Conservation (phyloP, 305 asterid genomes). For the Solanum aculeatissimum region DNA sequence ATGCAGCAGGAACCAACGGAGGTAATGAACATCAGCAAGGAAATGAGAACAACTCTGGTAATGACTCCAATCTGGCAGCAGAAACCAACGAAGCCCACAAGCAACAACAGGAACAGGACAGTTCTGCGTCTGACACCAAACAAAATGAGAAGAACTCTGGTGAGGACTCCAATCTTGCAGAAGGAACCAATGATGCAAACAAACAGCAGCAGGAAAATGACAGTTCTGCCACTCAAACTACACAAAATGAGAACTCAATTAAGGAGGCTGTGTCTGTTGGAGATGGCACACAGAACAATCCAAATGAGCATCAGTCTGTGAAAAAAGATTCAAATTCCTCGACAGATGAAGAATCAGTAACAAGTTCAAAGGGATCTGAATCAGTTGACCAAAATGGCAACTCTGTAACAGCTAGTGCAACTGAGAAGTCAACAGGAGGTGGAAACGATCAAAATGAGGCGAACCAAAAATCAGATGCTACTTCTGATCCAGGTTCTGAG, state of each 20-base stretch:
- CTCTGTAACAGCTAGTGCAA: constrained; percentile 11
- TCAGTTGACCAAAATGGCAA: constrained; percentile 19
- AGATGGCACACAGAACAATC: constrained; percentile 4
- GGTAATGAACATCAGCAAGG: neutral
- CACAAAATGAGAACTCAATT: constrained; percentile 9
- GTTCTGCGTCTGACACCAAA: neutral
- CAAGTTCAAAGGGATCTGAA: constrained; percentile 7
- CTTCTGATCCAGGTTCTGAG: constrained; percentile 16
- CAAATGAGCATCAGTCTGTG: constrained; percentile 10
- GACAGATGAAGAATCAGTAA: constrained; percentile 7
- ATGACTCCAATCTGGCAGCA: constrained; percentile 2
- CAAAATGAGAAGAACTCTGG: neutral
- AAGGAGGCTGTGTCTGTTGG: neutral
- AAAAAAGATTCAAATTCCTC: constrained; percentile 14
- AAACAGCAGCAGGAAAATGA: constrained; percentile 9
- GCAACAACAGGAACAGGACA: constrained; percentile 7
- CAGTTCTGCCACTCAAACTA: neutral
- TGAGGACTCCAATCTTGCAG: constrained; percentile 2
- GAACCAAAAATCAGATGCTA: constrained; percentile 22
- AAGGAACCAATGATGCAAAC: constrained; percentile 1
- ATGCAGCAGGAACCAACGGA: neutral
- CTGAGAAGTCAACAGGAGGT: constrained; percentile 11
- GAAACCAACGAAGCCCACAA: constrained; percentile 4
- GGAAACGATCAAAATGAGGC: constrained; percentile 17
- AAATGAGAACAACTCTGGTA: neutral